Evolutionary conservation across 2,329 filamentous ascomycete genomes (phyloP).

Genomic region (Epichloe hybrida): DNA sequence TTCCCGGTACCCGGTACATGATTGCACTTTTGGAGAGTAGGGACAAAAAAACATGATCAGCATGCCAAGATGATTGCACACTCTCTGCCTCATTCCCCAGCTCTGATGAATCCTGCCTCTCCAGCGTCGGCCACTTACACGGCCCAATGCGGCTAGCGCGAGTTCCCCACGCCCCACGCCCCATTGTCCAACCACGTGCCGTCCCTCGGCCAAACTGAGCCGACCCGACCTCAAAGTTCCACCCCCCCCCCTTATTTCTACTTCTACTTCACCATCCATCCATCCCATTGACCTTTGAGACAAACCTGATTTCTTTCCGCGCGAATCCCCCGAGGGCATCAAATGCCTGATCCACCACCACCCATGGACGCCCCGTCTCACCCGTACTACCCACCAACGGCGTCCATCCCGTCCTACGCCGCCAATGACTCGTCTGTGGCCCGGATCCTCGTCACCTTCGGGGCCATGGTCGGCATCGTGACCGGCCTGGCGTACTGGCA

Average conservation of each 20-base stretch:
- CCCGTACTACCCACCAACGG: constrained; percentile 36
- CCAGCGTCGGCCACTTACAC: not conserved
- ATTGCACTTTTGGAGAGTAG: not conserved
- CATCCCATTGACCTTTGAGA: too few relatives aligned
- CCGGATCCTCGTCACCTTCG: constrained; percentile 24
- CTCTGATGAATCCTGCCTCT: too few relatives aligned
- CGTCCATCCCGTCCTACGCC: constrained; percentile 29
- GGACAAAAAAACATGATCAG: not conserved
- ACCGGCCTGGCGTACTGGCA: constrained; percentile 19
- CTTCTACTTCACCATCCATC: too few relatives aligned
- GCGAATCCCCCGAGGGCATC: not conserved
- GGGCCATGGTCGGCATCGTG: constrained; percentile 21
- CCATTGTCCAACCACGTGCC: not conserved
- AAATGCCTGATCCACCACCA: not conserved
- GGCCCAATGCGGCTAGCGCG: not conserved
- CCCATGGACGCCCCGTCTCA: constrained; percentile 17
- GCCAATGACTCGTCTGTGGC: constrained; percentile 29
- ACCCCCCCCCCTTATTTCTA: too few relatives aligned
- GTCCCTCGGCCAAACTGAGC: not conserved
- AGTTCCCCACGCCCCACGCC: not conserved
- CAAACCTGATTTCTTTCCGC: not conserved
- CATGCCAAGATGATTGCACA: not conserved
- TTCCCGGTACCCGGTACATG: not conserved
- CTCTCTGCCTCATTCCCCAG: too few relatives aligned
- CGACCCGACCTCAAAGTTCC: too few relatives aligned